Evolutionary conservation across 345 rosid genomes (phyloP).

Genomic region (Camelina neglecta): DNA sequence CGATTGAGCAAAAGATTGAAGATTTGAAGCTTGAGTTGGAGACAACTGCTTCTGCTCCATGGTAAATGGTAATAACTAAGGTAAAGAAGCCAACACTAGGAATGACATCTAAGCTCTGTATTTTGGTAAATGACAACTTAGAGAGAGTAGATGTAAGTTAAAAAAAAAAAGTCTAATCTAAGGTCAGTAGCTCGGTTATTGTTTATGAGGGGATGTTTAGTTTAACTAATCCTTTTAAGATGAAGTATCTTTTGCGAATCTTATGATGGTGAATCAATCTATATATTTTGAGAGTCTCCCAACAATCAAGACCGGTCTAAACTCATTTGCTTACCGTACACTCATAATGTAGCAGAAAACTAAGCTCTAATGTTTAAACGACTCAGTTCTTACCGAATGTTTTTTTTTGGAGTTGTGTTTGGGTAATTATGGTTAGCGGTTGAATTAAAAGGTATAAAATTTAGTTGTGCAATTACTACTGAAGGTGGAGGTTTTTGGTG

Average conservation of each 20-base stretch:
- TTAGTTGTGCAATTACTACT: too few relatives aligned
- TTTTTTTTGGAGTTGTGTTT: too few relatives aligned
- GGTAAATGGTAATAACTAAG: conserved; percentile 59
- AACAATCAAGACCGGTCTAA: neutral
- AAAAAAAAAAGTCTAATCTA: neutral
- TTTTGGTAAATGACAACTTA: conserved; percentile 11
- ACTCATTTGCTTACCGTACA: neutral
- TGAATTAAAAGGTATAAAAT: too few relatives aligned
- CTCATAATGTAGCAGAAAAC: neutral
- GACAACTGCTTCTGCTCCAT: conserved; percentile 49
- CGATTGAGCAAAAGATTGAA: conserved; percentile 24
- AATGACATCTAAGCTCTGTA: neutral
- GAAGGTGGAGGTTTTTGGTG: too few relatives aligned
- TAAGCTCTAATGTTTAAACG: neutral
- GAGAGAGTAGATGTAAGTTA: neutral
- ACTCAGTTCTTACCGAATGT: too few relatives aligned
- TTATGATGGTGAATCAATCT: neutral
- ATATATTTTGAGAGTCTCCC: neutral
- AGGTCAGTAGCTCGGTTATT: neutral
- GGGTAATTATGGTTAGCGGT: too few relatives aligned
- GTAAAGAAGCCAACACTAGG: neutral
- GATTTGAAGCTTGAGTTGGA: conserved; percentile 40
- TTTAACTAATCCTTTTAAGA: neutral
- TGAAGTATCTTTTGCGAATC: conserved; percentile 1
- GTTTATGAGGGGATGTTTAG: neutral